phyloP scores from a whole-genome alignment of 306 rosid genomes.

The Carpinus fangiana region DNA sequence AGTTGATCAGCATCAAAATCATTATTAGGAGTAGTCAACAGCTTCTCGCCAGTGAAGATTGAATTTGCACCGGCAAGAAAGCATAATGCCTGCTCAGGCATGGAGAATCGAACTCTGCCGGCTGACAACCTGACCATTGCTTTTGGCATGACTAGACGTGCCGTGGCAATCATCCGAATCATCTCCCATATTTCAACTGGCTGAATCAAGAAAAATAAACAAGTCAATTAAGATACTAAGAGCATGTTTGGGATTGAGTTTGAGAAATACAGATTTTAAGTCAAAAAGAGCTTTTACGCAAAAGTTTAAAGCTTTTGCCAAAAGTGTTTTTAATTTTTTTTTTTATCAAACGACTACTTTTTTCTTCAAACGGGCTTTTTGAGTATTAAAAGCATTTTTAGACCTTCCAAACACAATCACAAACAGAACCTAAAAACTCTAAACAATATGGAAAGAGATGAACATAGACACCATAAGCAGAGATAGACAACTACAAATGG shows the following conservation, averaged over 20 bases:
- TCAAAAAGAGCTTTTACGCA: too few relatives aligned
- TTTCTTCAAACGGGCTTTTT: too few relatives aligned
- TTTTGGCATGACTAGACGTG: slow-evolving; percentile 88
- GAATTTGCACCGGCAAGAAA: slow-evolving; percentile 97
- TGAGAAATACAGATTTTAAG: too few relatives aligned
- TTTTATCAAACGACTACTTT: too few relatives aligned
- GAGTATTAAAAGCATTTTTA: too few relatives aligned
- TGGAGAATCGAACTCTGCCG: slow-evolving; percentile 87
- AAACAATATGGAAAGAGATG: too few relatives aligned
- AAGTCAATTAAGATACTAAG: slow-evolving; percentile 7
- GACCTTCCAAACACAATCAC: too few relatives aligned
- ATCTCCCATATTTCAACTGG: slow-evolving; percentile 99
- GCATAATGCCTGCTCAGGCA: slow-evolving; percentile 94
- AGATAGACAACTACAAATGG: neutral
- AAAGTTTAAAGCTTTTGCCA: too few relatives aligned
- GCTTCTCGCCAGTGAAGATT: slow-evolving; percentile 94
- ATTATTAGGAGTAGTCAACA: slow-evolving; percentile 89
- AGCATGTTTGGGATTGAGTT: too few relatives aligned
- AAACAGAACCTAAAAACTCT: too few relatives aligned
- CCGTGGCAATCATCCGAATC: slow-evolving; percentile 92
- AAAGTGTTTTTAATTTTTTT: too few relatives aligned
- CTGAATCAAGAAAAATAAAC: slow-evolving; percentile 38
- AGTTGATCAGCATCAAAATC: slow-evolving; percentile 81
- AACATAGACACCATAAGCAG: too few relatives aligned
- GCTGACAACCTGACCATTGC: slow-evolving; percentile 98